These are phyloP conservation scores for Zygnema cylindricum DNA, from an alignment of 139 green algal species.

Conservation along the genomic window DNA sequence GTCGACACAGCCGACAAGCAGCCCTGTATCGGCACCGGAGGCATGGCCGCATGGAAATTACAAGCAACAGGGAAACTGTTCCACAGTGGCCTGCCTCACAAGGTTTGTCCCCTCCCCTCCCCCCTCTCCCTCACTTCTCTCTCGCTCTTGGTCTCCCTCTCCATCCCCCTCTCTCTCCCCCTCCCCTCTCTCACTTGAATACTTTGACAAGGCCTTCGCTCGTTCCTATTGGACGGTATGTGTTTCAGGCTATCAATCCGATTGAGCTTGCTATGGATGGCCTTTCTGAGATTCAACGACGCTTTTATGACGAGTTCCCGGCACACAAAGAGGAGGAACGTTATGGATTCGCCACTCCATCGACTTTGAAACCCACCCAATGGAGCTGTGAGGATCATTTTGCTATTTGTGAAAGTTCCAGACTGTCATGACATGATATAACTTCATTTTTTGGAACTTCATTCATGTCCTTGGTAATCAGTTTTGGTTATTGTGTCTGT, in stretches of 20 bases:
- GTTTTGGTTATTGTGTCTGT: too few species aligned
- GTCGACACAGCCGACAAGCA: constrained; percentile 75
- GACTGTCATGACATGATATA: background rate
- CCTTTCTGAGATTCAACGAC: constrained; percentile 65
- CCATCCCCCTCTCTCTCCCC: background rate
- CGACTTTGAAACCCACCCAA: constrained; percentile 82
- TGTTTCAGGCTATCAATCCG: constrained; percentile 70
- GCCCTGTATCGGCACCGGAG: constrained; percentile 79
- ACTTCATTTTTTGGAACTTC: too few species aligned
- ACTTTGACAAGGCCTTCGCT: too few species aligned
- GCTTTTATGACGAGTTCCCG: constrained; percentile 73
- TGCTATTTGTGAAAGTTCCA: too few species aligned
- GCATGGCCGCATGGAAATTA: constrained; percentile 64
- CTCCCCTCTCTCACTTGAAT: background rate
- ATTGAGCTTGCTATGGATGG: constrained; percentile 78
- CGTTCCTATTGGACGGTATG: background rate
- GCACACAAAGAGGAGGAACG: constrained; percentile 54
- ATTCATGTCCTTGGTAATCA: too few species aligned
- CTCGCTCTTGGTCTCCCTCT: background rate
- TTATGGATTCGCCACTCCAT: constrained; percentile 67
- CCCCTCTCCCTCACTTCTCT: background rate
- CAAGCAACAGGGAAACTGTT: constrained; percentile 69
- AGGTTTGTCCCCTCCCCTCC: constrained; percentile 34
- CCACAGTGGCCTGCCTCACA: constrained; percentile 75
- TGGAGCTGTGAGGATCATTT: constrained; percentile 59